These are phyloP conservation scores for Aspergillus homomorphus DNA, from an alignment of 495 filamentous ascomycete genomes.

Conservation along the genomic window DNA sequence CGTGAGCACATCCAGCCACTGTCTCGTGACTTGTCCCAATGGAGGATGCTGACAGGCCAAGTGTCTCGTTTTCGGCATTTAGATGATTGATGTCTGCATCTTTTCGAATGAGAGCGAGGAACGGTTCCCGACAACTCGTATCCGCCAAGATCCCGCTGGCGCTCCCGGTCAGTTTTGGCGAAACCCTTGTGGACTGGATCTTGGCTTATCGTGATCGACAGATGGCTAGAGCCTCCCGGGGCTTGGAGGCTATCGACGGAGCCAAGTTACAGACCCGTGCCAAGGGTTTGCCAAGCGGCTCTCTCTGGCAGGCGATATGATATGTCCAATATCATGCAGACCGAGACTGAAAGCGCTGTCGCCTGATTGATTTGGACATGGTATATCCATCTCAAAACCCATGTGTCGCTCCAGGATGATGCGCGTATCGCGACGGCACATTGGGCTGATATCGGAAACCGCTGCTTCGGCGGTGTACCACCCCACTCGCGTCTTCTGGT, in stretches of 20 bases:
- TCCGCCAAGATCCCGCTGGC: constrained; percentile 3
- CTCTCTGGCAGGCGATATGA: background rate
- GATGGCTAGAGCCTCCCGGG: background rate
- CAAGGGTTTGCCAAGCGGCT: background rate
- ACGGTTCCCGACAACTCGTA: background rate
- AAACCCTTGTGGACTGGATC: background rate
- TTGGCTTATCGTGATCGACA: constrained; percentile 2
- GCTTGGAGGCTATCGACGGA: background rate
- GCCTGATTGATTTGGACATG: background rate
- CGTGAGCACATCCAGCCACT: background rate
- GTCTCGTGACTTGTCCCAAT: background rate
- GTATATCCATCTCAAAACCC: background rate
- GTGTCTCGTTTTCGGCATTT: background rate
- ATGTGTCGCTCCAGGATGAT: background rate
- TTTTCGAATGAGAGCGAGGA: background rate
- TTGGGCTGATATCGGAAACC: constrained; percentile 2
- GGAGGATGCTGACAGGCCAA: background rate
- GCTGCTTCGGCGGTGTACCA: background rate
- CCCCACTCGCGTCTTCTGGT: background rate
- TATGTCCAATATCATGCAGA: background rate
- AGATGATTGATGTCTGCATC: background rate
- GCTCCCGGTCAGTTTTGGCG: background rate
- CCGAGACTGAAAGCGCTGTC: background rate
- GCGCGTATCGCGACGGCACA: background rate
- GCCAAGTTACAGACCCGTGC: background rate